A percentile compares a stretch with the other conserved stretches of the same genome.
phyloP scores from a whole-genome alignment of 345 rosid species.

The Eutrema yunnanense region DNA sequence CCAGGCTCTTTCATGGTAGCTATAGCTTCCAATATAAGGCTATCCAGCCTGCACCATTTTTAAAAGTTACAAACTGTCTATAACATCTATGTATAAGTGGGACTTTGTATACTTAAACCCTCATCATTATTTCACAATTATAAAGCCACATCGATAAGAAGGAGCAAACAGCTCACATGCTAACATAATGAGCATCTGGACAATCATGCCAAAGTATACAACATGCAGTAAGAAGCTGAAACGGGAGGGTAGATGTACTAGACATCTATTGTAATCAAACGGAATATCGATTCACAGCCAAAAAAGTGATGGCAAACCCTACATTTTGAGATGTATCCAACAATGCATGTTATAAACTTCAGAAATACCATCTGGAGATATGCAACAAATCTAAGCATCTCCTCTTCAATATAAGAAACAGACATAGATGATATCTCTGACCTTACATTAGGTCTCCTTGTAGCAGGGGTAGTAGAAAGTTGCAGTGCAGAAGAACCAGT shows the following conservation, averaged over 20 bases:
- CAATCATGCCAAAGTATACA: neutral
- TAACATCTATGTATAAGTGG: neutral
- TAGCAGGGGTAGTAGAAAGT: constrained; percentile 39
- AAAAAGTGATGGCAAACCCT: neutral
- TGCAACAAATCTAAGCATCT: neutral
- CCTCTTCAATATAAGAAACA: neutral
- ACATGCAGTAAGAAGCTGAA: neutral
- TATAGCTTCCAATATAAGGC: constrained; percentile 88
- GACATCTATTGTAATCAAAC: neutral
- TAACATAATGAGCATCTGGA: neutral
- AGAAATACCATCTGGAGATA: neutral
- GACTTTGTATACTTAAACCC: neutral
- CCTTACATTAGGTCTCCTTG: constrained; percentile 76
- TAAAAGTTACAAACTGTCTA: neutral
- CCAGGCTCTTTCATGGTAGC: constrained; percentile 78
- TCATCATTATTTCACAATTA: neutral
- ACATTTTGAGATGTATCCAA: neutral
- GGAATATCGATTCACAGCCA: neutral
- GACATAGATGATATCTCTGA: constrained; percentile 24
- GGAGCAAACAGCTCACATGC: neutral
- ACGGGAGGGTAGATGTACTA: neutral
- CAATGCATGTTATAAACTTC: neutral
- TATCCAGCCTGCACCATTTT: constrained; percentile 57
- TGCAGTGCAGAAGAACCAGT: constrained; percentile 35
- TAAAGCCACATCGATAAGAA: neutral